Percentiles rank a stretch among this genome's conserved stretches.
These are phyloP conservation scores for Exobasidium cylindrosporum DNA, from an alignment of 1,284 basidiomycete species.

Conservation along the genomic window DNA sequence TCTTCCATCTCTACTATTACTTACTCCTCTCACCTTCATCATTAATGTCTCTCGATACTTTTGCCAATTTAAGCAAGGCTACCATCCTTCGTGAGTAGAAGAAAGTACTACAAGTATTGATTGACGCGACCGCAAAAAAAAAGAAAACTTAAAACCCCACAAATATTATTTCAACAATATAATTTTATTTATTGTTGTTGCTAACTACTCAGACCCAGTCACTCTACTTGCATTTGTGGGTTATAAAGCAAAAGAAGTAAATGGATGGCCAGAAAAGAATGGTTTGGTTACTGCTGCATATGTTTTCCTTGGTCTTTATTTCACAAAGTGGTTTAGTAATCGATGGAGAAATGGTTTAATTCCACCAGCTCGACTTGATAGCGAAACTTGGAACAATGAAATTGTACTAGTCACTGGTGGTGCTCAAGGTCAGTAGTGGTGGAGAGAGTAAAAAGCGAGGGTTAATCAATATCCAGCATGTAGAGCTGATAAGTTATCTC, in stretches of 20 bases:
- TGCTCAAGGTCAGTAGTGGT: constrained; percentile 9
- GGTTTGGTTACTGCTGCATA: constrained; percentile 16
- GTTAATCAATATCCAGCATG: too few relatives aligned
- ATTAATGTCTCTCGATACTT: too few relatives aligned
- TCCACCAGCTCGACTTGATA: constrained; percentile 8
- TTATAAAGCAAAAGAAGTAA: not conserved
- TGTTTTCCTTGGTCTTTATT: constrained; percentile 9
- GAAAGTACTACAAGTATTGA: not conserved
- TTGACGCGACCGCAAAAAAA: too few relatives aligned
- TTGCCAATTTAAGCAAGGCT: not conserved
- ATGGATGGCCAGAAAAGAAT: not conserved
- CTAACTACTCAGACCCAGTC: not conserved
- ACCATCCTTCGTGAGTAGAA: not conserved
- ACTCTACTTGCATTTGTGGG: not conserved
- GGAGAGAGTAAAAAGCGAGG: too few relatives aligned
- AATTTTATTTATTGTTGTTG: not conserved
- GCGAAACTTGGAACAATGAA: constrained; percentile 14
- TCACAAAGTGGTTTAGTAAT: constrained; percentile 13
- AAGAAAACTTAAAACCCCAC: too few relatives aligned
- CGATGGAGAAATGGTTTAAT: constrained; percentile 19
- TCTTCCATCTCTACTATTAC: too few relatives aligned
- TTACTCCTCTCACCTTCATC: too few relatives aligned
- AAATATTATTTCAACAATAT: not conserved
- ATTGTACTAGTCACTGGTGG: constrained; percentile 18
- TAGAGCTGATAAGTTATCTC: too few relatives aligned